Evolutionary conservation across 768 basidiomycete genomes (phyloP).

Genomic region (Cyathus striatus): DNA sequence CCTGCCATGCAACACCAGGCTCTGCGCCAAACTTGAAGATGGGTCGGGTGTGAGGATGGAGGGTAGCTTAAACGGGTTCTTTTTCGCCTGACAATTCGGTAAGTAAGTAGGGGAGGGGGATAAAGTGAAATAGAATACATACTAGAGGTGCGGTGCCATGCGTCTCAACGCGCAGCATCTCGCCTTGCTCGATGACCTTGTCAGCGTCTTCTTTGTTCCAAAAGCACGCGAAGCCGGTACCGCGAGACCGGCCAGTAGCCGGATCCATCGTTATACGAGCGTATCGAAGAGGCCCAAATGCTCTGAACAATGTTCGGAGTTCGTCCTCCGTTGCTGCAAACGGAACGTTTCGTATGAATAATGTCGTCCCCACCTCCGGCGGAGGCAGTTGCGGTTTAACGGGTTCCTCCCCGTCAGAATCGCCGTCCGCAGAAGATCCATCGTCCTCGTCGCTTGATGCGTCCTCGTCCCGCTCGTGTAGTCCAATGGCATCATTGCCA

Average conservation of each 20-base stretch:
- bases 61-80: conserved; percentile 83
- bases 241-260: conserved; percentile 80
- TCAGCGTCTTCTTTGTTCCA: conserved; percentile 93
- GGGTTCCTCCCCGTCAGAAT: conserved; percentile 29
- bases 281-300: conserved; percentile 90
- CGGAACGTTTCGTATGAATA: conserved; percentile 92
- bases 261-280: conserved; percentile 86
- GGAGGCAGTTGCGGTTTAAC: conserved; percentile 69
- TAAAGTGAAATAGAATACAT: conserved; percentile 8
- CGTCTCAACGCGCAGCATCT: conserved; percentile 62
- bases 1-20: conserved; percentile 85
- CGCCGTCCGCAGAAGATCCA: conserved; percentile 25
- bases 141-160: conserved; percentile 31
- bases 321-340: conserved; percentile 94
- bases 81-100: conserved; percentile 39
- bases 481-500: conserved; percentile 35
- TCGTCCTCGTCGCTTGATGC: conserved; percentile 35
- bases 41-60: conserved; percentile 95
- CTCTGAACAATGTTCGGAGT: conserved; percentile 82
- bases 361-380: conserved; percentile 83
- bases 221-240: conserved; percentile 96
- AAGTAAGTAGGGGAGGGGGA: neutral
- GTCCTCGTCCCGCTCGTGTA: conserved; percentile 32
- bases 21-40: conserved; percentile 75
- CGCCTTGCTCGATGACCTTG: conserved; percentile 76